Evolutionary conservation across 441 rosid species (phyloP).

Genomic region (Erodium trifolium): DNA sequence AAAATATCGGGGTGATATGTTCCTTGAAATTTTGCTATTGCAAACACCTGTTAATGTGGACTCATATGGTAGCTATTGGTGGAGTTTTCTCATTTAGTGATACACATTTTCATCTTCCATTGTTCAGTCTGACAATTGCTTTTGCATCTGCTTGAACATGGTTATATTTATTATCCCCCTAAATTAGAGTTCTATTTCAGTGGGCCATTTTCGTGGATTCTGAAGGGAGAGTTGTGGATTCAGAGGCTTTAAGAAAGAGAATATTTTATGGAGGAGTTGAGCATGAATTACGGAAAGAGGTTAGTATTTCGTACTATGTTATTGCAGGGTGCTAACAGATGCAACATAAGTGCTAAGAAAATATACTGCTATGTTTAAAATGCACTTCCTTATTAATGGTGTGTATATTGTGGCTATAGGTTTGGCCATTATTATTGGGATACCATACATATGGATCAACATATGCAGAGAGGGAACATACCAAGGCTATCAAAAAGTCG

Average conservation of each 20-base stretch:
- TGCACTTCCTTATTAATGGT: too few relatives aligned
- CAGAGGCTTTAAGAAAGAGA: constrained; percentile 67
- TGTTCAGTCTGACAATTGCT: neutral
- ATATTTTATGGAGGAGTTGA: constrained; percentile 95
- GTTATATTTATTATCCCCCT: too few relatives aligned
- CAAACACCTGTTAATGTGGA: neutral
- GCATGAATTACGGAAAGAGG: constrained; percentile 69
- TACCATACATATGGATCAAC: constrained; percentile 74
- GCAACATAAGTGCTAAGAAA: neutral
- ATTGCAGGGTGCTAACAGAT: neutral
- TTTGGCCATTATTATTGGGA: constrained; percentile 88
- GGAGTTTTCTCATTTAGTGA: too few relatives aligned
- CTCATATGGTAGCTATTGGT: neutral
- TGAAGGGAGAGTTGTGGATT: constrained; percentile 73
- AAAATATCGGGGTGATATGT: neutral
- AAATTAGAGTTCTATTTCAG: constrained; percentile 32
- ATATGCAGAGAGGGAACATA: constrained; percentile 76
- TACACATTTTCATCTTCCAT: neutral
- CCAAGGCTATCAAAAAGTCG: constrained; percentile 41
- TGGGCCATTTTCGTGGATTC: constrained; percentile 78
- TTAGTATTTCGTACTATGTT: constrained; percentile 26
- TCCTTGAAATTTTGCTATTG: neutral
- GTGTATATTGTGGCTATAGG: constrained; percentile 31
- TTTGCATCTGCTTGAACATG: too few relatives aligned
- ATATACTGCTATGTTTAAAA: neutral